These are phyloP conservation scores for Aspergillus melleus DNA, from an alignment of 2,329 filamentous ascomycete species.

Conservation along the genomic window DNA sequence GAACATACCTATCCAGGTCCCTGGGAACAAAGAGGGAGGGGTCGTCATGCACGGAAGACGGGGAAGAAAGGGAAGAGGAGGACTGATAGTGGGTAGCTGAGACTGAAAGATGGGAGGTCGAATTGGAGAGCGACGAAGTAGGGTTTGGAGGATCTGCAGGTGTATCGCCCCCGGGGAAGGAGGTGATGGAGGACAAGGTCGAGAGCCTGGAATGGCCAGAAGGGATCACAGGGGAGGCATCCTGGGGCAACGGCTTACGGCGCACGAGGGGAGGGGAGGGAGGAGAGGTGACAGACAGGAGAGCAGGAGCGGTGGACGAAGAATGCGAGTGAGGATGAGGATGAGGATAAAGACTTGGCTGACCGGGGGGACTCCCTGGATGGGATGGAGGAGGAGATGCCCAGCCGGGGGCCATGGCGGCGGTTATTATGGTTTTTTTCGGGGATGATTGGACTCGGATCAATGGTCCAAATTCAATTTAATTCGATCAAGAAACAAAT, in stretches of 20 bases:
- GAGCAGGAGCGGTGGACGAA: slow-evolving; percentile 13
- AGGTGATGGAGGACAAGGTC: slow-evolving; percentile 24
- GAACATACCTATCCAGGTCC: slow-evolving; percentile 43
- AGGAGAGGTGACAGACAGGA: slow-evolving; percentile 30
- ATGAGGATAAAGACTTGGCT: slow-evolving; percentile 19
- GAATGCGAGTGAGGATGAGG: slow-evolving; percentile 12
- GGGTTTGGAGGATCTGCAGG: slow-evolving; percentile 14
- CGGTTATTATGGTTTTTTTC: slow-evolving; percentile 7
- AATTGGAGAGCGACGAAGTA: neutral
- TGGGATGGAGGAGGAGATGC: slow-evolving; percentile 18
- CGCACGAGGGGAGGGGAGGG: slow-evolving; percentile 47
- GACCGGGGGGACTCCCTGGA: slow-evolving; percentile 16
- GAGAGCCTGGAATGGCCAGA: slow-evolving; percentile 19
- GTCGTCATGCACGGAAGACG: slow-evolving; percentile 27
- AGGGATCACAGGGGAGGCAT: slow-evolving; percentile 46
- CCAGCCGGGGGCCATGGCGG: slow-evolving; percentile 22
- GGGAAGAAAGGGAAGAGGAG: slow-evolving; percentile 23
- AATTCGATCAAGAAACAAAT: slow-evolving; percentile 3
- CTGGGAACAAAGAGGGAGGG: slow-evolving; percentile 34
- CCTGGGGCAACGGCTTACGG: slow-evolving; percentile 56
- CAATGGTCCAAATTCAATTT: too few species aligned
- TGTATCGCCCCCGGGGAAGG: slow-evolving; percentile 26
- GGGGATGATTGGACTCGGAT: neutral
- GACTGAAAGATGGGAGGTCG: neutral
- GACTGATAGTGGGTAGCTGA: slow-evolving; percentile 15